Conservation (phyloP, 495 filamentous ascomycete genomes). For the Emericellopsis terricola region DNA sequence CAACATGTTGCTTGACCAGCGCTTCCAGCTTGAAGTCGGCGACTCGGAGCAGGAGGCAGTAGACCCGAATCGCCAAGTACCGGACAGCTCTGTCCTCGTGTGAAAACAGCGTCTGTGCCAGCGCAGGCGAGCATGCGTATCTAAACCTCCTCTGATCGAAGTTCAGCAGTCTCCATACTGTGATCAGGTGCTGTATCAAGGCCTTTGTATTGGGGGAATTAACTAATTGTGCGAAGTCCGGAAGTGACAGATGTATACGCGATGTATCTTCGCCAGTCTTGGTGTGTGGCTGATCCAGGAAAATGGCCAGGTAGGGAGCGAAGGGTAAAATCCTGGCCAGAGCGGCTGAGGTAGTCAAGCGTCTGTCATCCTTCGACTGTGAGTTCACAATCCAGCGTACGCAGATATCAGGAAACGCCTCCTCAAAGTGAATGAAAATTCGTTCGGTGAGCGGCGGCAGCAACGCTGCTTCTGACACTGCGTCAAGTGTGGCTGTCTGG, state of each 20-base stretch:
- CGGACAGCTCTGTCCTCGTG: constrained; percentile 42
- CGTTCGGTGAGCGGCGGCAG: constrained; percentile 42
- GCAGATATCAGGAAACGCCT: constrained; percentile 60
- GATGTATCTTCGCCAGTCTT: not conserved
- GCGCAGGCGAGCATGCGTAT: constrained; percentile 39
- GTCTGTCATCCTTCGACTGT: constrained; percentile 16
- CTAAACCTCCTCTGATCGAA: constrained; percentile 51
- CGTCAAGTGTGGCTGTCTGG: constrained; percentile 44
- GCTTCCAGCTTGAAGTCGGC: constrained; percentile 59
- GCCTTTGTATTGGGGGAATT: constrained; percentile 9
- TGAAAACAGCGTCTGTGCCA: constrained; percentile 46
- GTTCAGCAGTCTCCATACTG: constrained; percentile 57
- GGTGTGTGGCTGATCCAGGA: constrained; percentile 24
- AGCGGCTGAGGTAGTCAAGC: constrained; percentile 39
- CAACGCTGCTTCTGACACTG: constrained; percentile 47
- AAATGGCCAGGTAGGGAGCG: constrained; percentile 49
- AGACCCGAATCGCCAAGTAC: constrained; percentile 65
- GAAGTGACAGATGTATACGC: not conserved
- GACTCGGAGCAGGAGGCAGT: constrained; percentile 62
- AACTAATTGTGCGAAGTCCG: not conserved
- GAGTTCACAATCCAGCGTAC: constrained; percentile 46
- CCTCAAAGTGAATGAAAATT: constrained; percentile 53
- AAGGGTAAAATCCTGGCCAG: constrained; percentile 68
- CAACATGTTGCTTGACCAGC: constrained; percentile 47
- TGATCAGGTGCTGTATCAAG: constrained; percentile 34